Conservation (phyloP, 202 grass and related monocot species). For the Alloteropsis angusta region DNA sequence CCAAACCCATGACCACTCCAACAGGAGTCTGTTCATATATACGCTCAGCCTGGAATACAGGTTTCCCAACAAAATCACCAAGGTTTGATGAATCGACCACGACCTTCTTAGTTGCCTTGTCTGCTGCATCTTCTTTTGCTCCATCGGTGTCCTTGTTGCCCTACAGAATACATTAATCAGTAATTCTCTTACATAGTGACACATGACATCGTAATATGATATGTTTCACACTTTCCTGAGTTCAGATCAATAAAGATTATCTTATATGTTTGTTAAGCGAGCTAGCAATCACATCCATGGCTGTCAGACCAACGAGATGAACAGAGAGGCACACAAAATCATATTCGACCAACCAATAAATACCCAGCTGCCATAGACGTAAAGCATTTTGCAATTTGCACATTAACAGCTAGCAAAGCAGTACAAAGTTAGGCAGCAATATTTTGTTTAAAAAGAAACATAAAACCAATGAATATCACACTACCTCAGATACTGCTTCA, state of each 20-base stretch:
- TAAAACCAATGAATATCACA: background rate
- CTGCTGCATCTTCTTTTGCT: constrained; percentile 25
- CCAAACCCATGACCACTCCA: constrained; percentile 96
- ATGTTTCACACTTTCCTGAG: background rate
- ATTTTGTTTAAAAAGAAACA: background rate
- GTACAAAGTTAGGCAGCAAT: constrained; percentile 5
- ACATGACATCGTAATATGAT: background rate
- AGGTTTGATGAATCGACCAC: constrained; percentile 65
- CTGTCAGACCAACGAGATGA: background rate
- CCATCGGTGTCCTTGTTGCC: constrained; percentile 24
- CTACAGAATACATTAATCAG: constrained; percentile 33
- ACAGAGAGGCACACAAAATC: background rate
- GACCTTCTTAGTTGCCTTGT: constrained; percentile 52
- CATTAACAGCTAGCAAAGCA: background rate
- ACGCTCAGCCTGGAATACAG: constrained; percentile 88
- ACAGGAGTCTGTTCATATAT: constrained; percentile 83
- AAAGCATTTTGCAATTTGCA: background rate
- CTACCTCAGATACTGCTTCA: constrained; percentile 35
- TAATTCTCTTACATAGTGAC: background rate
- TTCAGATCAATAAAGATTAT: background rate
- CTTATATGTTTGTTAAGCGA: background rate
- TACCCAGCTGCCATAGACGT: background rate
- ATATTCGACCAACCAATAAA: background rate
- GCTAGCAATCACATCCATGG: background rate
- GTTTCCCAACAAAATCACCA: constrained; percentile 82